These are phyloP conservation scores for Candida yuanshanica DNA, from an alignment of 805 yeast genomes.

Conservation along the genomic window DNA sequence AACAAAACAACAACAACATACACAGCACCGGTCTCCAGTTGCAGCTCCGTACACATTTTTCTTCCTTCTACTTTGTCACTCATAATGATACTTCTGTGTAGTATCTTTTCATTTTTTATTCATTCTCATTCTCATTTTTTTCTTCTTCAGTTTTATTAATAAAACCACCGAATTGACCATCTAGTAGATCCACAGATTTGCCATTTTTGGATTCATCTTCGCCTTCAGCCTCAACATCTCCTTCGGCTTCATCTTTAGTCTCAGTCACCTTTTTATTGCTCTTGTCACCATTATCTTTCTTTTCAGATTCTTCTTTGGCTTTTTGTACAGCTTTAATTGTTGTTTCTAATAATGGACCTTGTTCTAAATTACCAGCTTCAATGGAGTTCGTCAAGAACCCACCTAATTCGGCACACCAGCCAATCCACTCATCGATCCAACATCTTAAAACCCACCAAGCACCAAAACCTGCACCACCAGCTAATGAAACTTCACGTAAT, in stretches of 20 bases:
- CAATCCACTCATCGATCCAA: slow-evolving; percentile 71
- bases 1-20: not conserved
- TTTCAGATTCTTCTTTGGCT: not conserved
- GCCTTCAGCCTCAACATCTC: not conserved
- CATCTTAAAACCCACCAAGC: slow-evolving; percentile 74
- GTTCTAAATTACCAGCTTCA: not conserved
- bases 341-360: not conserved
- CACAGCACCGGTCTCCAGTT: no score
- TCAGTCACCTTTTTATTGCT: not conserved
- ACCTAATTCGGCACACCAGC: slow-evolving; percentile 61
- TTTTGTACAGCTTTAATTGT: not conserved
- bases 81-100: not conserved
- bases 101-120: not conserved
- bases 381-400: slow-evolving; percentile 34
- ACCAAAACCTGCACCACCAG: slow-evolving; percentile 55
- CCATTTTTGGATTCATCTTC: not conserved
- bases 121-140: not conserved
- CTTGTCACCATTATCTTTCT: not conserved
- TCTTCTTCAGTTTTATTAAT: not conserved
- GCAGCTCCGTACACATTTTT: no score
- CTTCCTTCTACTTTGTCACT: not conserved
- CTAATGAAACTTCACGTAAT: slow-evolving; percentile 54
- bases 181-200: not conserved
- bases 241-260: not conserved
- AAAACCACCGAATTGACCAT: slow-evolving; percentile 1